These are phyloP conservation scores for Dillenia turbinata DNA, from an alignment of 164 flowering plant genomes.

Conservation along the genomic window DNA sequence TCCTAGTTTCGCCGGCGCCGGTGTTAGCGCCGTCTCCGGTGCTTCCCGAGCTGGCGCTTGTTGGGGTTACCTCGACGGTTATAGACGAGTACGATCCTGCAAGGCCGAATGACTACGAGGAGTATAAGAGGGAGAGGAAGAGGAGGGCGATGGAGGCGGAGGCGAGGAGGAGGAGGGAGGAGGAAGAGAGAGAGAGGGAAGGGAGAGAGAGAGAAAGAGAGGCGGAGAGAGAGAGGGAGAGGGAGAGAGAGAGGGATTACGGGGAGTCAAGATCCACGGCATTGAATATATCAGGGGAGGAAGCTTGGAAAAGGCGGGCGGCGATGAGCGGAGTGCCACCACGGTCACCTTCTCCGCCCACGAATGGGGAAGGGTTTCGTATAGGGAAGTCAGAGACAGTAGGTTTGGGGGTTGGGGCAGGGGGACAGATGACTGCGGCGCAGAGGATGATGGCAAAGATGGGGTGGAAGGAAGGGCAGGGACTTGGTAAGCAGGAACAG, in stretches of 20 bases:
- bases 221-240: constrained; percentile 24
- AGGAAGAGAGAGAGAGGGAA: constrained; percentile 51
- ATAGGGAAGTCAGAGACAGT: constrained; percentile 85
- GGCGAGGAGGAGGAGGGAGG: constrained; percentile 55
- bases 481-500: constrained; percentile 98
- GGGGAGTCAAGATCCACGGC: constrained; percentile 21
- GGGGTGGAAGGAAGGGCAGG: constrained; percentile 99
- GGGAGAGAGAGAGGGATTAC: constrained; percentile 20
- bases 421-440: constrained; percentile 98
- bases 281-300: constrained; percentile 87
- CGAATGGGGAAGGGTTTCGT: constrained; percentile 61
- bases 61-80: constrained; percentile 71
- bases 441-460: constrained; percentile 99
- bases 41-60: constrained; percentile 48
- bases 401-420: constrained; percentile 94
- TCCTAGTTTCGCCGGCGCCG: constrained; percentile 11
- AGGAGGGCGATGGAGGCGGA: constrained; percentile 46
- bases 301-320: constrained; percentile 92
- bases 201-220: constrained; percentile 60
- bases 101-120: constrained; percentile 91
- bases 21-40: constrained; percentile 18
- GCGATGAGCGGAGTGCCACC: constrained; percentile 73
- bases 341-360: constrained; percentile 63
- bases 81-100: constrained; percentile 95
- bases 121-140: constrained; percentile 76